phyloP scores from a whole-genome alignment of 208 protist species.

The Leishmania guyanensis region DNA sequence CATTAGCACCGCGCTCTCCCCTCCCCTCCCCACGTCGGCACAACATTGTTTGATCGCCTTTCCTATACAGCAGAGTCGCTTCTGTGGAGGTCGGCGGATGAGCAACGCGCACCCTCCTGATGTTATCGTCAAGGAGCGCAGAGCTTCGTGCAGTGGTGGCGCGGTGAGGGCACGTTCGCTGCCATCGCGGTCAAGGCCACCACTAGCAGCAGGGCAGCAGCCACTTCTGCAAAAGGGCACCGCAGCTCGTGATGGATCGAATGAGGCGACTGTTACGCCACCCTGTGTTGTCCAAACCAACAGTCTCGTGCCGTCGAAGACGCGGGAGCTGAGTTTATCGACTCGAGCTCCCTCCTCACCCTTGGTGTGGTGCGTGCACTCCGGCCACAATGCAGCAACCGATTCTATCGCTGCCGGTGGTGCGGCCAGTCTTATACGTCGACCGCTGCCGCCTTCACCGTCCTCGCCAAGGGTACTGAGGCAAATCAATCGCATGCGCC shows the following conservation, averaged over 20 bases:
- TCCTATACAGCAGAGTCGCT: not conserved
- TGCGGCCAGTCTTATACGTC: not conserved
- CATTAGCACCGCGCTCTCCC: not conserved
- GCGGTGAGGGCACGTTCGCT: not conserved
- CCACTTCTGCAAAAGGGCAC: not conserved
- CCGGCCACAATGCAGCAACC: not conserved
- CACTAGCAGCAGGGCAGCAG: not conserved
- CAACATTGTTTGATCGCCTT: not conserved
- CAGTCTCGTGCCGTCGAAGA: not conserved
- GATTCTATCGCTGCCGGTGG: not conserved
- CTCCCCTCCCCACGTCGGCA: not conserved
- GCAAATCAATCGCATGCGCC: slow-evolving; percentile 8
- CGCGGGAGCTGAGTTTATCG: not conserved
- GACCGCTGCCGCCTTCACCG: not conserved
- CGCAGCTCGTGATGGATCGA: not conserved
- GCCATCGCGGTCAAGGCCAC: not conserved
- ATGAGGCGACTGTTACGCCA: not conserved
- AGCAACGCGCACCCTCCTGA: not conserved
- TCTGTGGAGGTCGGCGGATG: not conserved
- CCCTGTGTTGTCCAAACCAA: not conserved
- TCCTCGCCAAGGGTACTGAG: not conserved
- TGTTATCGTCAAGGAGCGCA: not conserved
- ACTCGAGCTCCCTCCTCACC: not conserved
- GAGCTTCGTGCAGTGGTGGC: not conserved
- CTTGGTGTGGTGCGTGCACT: not conserved